Percentiles rank a stretch among this genome's conserved stretches.
phyloP scores from a whole-genome alignment of 2,329 filamentous ascomycete genomes.

The Teratosphaeria destructans region DNA sequence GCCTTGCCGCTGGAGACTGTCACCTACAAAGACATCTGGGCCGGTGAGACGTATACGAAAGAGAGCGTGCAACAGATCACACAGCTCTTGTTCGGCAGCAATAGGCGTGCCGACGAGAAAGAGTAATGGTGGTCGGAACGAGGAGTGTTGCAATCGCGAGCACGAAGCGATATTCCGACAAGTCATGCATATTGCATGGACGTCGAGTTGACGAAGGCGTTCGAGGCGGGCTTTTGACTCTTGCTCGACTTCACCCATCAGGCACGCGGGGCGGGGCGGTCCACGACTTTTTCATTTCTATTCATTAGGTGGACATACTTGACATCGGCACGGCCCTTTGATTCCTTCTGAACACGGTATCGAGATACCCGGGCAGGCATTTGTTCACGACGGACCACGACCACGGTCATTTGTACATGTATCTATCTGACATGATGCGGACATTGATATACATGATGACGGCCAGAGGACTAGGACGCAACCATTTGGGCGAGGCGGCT shows the following conservation, averaged over 20 bases:
- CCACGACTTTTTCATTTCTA: background rate
- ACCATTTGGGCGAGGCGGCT: background rate
- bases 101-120: background rate
- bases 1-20: background rate
- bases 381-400: background rate
- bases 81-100: background rate
- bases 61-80: background rate
- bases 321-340: background rate
- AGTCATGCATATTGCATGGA: no score
- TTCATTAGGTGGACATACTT: background rate
- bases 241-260: no score
- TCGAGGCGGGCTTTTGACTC: no score
- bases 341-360: background rate
- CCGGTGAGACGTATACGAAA: background rate
- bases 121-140: background rate
- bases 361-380: background rate
- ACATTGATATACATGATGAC: background rate
- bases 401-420: background rate
- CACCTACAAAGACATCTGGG: constrained; percentile 1
- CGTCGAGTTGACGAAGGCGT: no score
- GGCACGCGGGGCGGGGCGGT: no score
- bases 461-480: background rate
- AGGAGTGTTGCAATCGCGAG: background rate
- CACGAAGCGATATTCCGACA: no score
- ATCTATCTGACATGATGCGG: background rate